These are phyloP conservation scores for Fusarium scirpi DNA, from an alignment of 2,329 filamentous ascomycete genomes.

Conservation along the genomic window DNA sequence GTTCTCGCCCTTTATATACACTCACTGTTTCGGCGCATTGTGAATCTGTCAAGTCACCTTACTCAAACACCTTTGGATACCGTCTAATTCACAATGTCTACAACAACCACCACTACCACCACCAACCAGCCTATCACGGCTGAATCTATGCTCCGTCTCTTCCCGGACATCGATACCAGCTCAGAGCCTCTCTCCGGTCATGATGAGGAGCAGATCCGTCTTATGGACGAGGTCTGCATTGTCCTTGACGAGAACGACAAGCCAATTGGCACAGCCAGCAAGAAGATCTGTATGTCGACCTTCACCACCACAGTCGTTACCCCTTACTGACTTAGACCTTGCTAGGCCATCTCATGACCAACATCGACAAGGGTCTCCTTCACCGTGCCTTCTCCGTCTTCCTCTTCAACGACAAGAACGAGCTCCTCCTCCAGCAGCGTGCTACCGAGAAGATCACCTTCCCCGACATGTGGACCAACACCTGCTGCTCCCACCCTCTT, in stretches of 20 bases:
- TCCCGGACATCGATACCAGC: constrained; percentile 82
- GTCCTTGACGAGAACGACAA: constrained; percentile 92
- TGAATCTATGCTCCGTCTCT: constrained; percentile 86
- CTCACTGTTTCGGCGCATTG: constrained; percentile 5
- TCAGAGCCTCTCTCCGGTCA: constrained; percentile 86
- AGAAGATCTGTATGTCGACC: constrained; percentile 86
- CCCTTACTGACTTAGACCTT: constrained; percentile 27
- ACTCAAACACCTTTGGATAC: background rate
- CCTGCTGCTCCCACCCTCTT: constrained; percentile 97
- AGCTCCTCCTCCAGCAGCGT: constrained; percentile 93
- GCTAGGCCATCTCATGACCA: constrained; percentile 95
- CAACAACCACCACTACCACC: constrained; percentile 58
- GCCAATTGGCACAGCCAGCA: constrained; percentile 95
- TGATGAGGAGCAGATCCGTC: constrained; percentile 95
- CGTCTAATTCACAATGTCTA: constrained; percentile 46
- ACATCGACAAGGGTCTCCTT: constrained; percentile 94
- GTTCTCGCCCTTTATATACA: constrained; percentile 10
- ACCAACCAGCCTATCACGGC: constrained; percentile 78
- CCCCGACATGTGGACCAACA: constrained; percentile 99
- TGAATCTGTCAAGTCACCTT: background rate
- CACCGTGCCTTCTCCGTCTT: constrained; percentile 99
- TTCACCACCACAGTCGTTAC: background rate
- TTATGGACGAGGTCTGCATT: constrained; percentile 99
- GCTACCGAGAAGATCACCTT: constrained; percentile 98
- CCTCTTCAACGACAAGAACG: constrained; percentile 94